Percentiles rank a stretch among this genome's conserved stretches.
Evolutionary conservation across 2,329 filamentous ascomycete species (phyloP).

Genomic region (Penicillium sp.): DNA sequence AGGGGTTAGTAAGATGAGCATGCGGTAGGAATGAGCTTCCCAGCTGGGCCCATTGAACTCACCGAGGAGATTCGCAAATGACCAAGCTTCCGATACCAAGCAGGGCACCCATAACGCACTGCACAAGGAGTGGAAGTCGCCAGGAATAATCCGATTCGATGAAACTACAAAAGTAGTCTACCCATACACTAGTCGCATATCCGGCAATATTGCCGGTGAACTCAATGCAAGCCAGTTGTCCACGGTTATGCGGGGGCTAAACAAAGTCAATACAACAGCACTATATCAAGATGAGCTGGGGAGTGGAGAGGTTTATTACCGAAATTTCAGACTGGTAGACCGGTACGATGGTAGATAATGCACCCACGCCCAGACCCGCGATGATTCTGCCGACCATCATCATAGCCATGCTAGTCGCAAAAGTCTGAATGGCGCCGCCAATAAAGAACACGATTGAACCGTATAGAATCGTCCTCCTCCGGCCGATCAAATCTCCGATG

Average conservation of each 20-base stretch:
- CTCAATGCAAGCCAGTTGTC: slow-evolving; percentile 95
- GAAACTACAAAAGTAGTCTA: slow-evolving; percentile 94
- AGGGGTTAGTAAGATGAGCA: slow-evolving; percentile 11
- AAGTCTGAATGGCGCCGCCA: slow-evolving; percentile 83
- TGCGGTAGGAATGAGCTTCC: neutral
- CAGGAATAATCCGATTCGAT: slow-evolving; percentile 86
- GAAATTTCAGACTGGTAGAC: slow-evolving; percentile 96
- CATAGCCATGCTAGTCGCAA: slow-evolving; percentile 81
- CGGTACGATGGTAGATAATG: slow-evolving; percentile 87
- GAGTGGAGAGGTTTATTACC: slow-evolving; percentile 20
- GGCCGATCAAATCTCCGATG: slow-evolving; percentile 88
- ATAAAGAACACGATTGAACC: slow-evolving; percentile 85
- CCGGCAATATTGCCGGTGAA: slow-evolving; percentile 97
- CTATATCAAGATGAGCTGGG: neutral
- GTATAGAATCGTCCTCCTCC: slow-evolving; percentile 87
- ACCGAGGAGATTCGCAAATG: slow-evolving; percentile 96
- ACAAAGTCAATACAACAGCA: slow-evolving; percentile 19
- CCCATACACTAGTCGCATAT: slow-evolving; percentile 96
- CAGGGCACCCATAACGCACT: slow-evolving; percentile 90
- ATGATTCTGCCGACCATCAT: slow-evolving; percentile 84
- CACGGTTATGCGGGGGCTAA: slow-evolving; percentile 85
- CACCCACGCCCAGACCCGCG: slow-evolving; percentile 84
- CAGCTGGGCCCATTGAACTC: slow-evolving; percentile 37
- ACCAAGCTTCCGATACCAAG: slow-evolving; percentile 84
- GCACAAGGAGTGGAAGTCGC: slow-evolving; percentile 87